These are phyloP conservation scores for Ashbya aceris DNA, from an alignment of 1,139 yeast species.

Conservation along the genomic window DNA sequence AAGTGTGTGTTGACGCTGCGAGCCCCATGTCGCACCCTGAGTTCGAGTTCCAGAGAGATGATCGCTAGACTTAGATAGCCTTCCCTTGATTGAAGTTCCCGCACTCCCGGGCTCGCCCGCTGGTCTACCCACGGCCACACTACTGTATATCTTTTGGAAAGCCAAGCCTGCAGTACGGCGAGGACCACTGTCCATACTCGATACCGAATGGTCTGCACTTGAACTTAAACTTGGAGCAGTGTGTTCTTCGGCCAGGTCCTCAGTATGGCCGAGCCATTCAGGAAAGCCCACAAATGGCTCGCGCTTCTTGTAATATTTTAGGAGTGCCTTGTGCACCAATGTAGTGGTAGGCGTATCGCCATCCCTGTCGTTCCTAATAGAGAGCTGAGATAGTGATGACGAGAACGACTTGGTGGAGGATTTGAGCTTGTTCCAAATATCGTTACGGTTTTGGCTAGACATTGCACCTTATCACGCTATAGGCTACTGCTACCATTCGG, in stretches of 20 bases:
- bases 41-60: conserved; percentile 5
- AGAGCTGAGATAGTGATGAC: conserved; percentile 22
- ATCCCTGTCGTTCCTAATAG: conserved; percentile 31
- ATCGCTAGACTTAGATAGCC: background rate
- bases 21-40: conserved; percentile 1
- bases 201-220: background rate
- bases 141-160: conserved; percentile 18
- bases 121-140: conserved; percentile 2
- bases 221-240: conserved; percentile 3
- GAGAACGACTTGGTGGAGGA: conserved; percentile 27
- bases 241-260: conserved; percentile 28
- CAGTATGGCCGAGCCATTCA: conserved; percentile 34
- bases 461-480: background rate
- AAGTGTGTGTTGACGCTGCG: background rate
- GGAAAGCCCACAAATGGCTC: conserved; percentile 33
- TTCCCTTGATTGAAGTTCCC: background rate
- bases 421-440: conserved; percentile 27
- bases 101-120: conserved; percentile 2
- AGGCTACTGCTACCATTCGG: too few species aligned
- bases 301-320: conserved; percentile 26
- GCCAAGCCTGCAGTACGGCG: conserved; percentile 15
- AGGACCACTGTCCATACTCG: conserved; percentile 1
- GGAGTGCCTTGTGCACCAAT: conserved; percentile 33
- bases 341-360: conserved; percentile 32
- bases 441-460: conserved; percentile 13